These are phyloP conservation scores for Pseudognaphalium luteoalbum DNA, from an alignment of 129 eudicot species.

Conservation along the genomic window DNA sequence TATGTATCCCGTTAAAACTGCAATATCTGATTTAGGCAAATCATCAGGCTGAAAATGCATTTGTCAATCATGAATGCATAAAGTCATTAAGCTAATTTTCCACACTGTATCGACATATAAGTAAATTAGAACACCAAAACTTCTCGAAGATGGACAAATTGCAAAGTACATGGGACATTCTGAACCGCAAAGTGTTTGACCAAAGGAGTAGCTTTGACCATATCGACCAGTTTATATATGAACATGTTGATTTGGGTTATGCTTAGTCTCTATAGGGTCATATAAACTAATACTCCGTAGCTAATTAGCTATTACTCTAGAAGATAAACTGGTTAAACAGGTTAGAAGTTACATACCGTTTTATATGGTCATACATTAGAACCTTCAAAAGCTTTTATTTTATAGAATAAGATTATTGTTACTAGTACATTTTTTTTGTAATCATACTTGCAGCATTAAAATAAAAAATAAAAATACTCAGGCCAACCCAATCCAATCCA, in stretches of 20 bases:
- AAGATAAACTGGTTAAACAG: background rate
- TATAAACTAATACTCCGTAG: background rate
- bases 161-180: background rate
- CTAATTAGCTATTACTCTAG: background rate
- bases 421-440: too few relatives aligned
- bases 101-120: background rate
- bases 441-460: background rate
- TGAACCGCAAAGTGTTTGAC: background rate
- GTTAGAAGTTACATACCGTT: background rate
- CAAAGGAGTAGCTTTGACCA: background rate
- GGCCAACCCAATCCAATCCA: background rate
- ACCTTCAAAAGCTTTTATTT: background rate
- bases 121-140: background rate
- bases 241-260: background rate
- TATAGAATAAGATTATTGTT: background rate
- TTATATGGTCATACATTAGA: background rate
- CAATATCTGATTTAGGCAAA: background rate
- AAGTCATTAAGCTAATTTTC: background rate
- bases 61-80: background rate
- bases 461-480: too few relatives aligned
- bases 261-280: background rate
- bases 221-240: background rate
- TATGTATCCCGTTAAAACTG: background rate
- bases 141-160: background rate
- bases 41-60: background rate